Percentiles rank a stretch among this genome's conserved stretches.
phyloP scores from a whole-genome alignment of 345 rosid species.

The Gossypium stocksii region DNA sequence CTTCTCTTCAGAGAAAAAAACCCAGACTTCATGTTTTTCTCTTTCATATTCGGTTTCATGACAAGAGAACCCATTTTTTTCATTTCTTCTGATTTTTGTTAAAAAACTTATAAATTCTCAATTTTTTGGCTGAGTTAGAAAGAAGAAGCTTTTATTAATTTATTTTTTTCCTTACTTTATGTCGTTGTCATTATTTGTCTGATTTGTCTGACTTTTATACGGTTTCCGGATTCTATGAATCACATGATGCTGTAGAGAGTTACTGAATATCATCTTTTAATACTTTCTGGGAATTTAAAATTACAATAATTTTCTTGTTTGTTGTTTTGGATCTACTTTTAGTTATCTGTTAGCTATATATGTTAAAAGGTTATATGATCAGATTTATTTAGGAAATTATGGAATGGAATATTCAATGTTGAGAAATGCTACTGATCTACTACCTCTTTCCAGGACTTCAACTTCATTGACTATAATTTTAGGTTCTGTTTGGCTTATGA shows the following conservation, averaged over 20 bases:
- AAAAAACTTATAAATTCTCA: neutral
- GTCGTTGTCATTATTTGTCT: slow-evolving; percentile 8
- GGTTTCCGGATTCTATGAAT: neutral
- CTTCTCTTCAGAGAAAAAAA: neutral
- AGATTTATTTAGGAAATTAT: neutral
- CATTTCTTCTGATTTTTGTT: neutral
- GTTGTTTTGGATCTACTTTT: neutral
- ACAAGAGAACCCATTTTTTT: neutral
- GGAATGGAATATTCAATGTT: neutral
- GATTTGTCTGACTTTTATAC: neutral
- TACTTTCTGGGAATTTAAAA: neutral
- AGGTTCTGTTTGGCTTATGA: slow-evolving; percentile 9
- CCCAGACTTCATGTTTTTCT: neutral
- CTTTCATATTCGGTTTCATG: slow-evolving; percentile 5
- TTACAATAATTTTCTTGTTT: neutral
- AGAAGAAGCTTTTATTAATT: neutral
- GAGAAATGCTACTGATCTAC: neutral
- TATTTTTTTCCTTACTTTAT: neutral
- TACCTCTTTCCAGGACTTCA: neutral
- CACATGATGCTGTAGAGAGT: neutral
- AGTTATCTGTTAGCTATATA: neutral
- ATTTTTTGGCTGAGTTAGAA: neutral
- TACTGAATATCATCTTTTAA: neutral
- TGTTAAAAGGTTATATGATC: neutral
- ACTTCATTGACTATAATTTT: neutral